These are phyloP conservation scores for Ganoderma meredithae DNA, from an alignment of 1,284 basidiomycete species.

Conservation along the genomic window DNA sequence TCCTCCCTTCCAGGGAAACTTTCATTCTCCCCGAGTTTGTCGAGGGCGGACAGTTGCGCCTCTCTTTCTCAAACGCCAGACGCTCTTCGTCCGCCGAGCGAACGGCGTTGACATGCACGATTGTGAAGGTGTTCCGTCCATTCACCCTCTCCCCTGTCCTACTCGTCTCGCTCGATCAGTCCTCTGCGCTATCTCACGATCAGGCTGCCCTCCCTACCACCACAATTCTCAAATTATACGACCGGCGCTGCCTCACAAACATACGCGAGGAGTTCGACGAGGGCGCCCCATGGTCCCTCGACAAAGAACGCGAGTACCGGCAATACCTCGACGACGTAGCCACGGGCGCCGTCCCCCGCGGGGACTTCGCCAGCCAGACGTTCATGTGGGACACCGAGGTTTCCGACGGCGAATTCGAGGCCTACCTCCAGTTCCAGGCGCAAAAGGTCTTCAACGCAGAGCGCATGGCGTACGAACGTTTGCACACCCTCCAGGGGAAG, in stretches of 20 bases:
- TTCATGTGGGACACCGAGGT: constrained; percentile 11
- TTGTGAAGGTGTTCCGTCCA: neutral
- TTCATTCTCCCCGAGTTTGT: neutral
- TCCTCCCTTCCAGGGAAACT: neutral
- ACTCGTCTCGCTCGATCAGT: neutral
- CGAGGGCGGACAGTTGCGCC: neutral
- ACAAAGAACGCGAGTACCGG: constrained; percentile 8
- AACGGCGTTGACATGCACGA: neutral
- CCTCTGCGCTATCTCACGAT: neutral
- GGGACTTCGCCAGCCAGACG: constrained; percentile 1
- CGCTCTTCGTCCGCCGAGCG: neutral
- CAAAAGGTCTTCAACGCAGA: constrained; percentile 11
- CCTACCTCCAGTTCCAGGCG: constrained; percentile 1
- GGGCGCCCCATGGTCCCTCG: constrained; percentile 9
- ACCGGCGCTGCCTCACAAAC: constrained; percentile 7
- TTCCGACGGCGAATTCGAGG: constrained; percentile 15
- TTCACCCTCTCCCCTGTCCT: constrained; percentile 5
- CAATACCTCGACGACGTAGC: constrained; percentile 8
- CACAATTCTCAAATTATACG: constrained; percentile 2
- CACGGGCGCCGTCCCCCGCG: neutral
- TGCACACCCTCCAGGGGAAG: constrained; percentile 19
- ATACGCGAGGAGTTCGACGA: constrained; percentile 3
- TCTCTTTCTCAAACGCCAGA: neutral
- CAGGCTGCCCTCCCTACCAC: neutral
- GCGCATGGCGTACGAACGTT: constrained; percentile 13